Base-by-base conservation (phyloP, 2,329 filamentous ascomycete genomes). In the Geoglossum cookeanum region DNA sequence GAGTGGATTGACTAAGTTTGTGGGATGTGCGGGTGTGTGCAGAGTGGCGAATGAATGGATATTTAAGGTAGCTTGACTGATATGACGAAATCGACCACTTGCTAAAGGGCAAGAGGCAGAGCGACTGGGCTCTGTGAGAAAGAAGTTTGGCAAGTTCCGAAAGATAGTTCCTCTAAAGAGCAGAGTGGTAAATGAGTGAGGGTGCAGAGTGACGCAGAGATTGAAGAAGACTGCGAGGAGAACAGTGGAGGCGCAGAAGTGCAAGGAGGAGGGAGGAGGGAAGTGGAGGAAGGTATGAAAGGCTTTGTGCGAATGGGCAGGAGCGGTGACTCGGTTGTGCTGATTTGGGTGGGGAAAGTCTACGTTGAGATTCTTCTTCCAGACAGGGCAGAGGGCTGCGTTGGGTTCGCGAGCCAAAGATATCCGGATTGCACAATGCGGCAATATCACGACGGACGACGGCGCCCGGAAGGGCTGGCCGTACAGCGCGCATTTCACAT, bases 171-270 rank as follows among this genome's bases (percentile, higher is more conserved):
- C 9, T 45, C 32, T n/a, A 55, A 48, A 45, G 30, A 55, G 54
- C 3, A 17, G 37, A 55, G 4, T n/a, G n/a, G 33, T 35, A 32
- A 35, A 53, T 35, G 29, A 51, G 35, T n/a, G 35, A 11, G 42
- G 49, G 39, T 60, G 35, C 33, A 9, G 42, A 33, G 29, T 17
- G 22, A 15, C 39, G 45, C 33, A 57, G 45, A 37, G 58, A 8
- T 22, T 35, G 32, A 56, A 32, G 39, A 51, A 57, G 57, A 55
- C 53, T 60, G 47, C 47, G 30, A 54, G 53, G 4, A 52, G 44
- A 29, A 57, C 30, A 29, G 56, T 27, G 56, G 51, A 59, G 27
- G 4, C 35, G 42, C 22, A 57, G 22, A 22, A 2, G 22, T 22
- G 22, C 2, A 22, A 22, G 22, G 22, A 22, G 55, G 47, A 49